Base-by-base conservation (phyloP, 495 filamentous ascomycete species). In the Penicillium antarcticum region DNA sequence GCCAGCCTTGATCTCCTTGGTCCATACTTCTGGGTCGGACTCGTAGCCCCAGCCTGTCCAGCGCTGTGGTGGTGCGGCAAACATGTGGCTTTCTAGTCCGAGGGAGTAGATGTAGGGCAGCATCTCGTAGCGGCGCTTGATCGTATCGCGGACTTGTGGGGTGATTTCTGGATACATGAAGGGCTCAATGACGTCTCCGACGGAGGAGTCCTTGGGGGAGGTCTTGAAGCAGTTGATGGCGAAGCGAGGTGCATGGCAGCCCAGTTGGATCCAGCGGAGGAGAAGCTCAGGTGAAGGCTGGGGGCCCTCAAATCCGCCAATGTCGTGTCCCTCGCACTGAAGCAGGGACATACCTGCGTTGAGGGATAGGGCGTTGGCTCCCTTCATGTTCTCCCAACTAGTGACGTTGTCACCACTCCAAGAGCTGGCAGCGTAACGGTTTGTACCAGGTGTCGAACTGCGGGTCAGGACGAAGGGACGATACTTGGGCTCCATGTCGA, bases 151-250 rank as follows among this genome's bases (percentile, higher is more conserved):
- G 41, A 88, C 67, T 2, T 81, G 57, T 0, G 76, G 80, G 0
- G 79, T 77, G 46, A 82, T 79, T 46, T 83, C 79, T 0, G 83
- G 81, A 58, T 87, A 86, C 82, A 87, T 86, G 80, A 81, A 87
- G 2, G 84, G 84, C 64, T 87, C 84, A 48, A 87, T 88, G 10
- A 88, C 83, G 5, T 86, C 84, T 12, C 84, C 84, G 47, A 82
- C 69, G 3, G 72, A 67, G 58, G 77, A 86, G 56, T 87, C 77
- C 9, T 78, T 67, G 2, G 75, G 72, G 9, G 78, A 78, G 5
- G 85, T 87, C 65, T 88, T 88, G 77, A 84, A 88, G 63, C 84
- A 87, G 67, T 88, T 88, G 71, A 88, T 87, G 6, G 85, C 80
- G 61, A 87, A 87, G 5, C 83, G 83, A 4, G 82, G 74, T 13